Evolutionary conservation across 108 stramenopile genomes (phyloP).

Genomic region (Cyclotella distinguenda): DNA sequence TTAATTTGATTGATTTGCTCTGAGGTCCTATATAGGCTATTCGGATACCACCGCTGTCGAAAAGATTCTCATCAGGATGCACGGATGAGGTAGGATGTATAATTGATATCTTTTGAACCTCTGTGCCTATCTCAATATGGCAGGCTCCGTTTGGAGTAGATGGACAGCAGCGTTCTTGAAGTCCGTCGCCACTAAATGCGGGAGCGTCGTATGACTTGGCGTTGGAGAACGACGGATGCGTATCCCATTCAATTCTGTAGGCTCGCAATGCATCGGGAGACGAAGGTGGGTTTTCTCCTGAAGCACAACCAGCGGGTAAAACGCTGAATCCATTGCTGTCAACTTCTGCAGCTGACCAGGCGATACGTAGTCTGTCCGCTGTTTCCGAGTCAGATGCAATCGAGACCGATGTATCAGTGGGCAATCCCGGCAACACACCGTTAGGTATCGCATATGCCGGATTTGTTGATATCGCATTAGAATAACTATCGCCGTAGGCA

Average conservation of each 20-base stretch:
- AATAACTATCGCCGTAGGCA: conserved; percentile 57
- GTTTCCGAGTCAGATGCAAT: conserved; percentile 42
- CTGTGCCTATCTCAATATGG: conserved; percentile 49
- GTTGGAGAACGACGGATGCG: conserved; percentile 44
- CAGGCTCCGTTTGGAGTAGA: conserved; percentile 31
- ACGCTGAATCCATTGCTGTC: conserved; percentile 38
- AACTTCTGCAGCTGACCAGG: conserved; percentile 44
- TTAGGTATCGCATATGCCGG: conserved; percentile 38
- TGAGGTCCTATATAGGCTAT: conserved; percentile 51
- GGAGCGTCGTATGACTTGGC: conserved; percentile 34
- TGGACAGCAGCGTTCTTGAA: conserved; percentile 44
- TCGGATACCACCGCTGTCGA: conserved; percentile 39
- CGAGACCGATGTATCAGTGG: conserved; percentile 25
- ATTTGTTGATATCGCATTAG: conserved; percentile 41
- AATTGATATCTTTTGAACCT: conserved; percentile 50
- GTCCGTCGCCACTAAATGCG: conserved; percentile 43
- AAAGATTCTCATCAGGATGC: conserved; percentile 20
- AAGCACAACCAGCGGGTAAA: conserved; percentile 33
- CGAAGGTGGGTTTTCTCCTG: conserved; percentile 30
- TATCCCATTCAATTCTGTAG: conserved; percentile 53
- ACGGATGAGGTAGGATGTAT: conserved; percentile 26
- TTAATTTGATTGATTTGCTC: conserved; percentile 40
- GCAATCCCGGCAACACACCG: conserved; percentile 32
- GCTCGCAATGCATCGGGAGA: conserved; percentile 33
- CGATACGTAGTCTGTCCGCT: conserved; percentile 49